Percentiles rank a stretch among this genome's conserved stretches.
These are phyloP conservation scores for Boletus rubropictus DNA, from an alignment of 768 basidiomycete species.

Conservation along the genomic window DNA sequence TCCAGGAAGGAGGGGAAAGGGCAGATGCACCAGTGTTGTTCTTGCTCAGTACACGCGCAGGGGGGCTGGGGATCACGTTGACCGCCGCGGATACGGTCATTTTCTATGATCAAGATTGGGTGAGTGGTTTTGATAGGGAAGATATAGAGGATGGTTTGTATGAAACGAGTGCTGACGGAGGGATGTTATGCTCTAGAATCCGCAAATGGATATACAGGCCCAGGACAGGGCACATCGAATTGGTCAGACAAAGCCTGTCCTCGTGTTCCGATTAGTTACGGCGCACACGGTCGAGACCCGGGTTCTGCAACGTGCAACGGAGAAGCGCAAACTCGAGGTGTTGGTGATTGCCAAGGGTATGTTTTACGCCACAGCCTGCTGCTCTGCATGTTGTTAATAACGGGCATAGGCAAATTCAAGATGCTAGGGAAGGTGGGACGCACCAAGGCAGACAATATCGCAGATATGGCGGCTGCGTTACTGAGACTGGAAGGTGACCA, in stretches of 20 bases:
- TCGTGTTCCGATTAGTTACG: constrained; percentile 83
- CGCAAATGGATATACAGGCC: constrained; percentile 95
- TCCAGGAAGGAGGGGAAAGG: constrained; percentile 66
- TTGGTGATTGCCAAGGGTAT: constrained; percentile 90
- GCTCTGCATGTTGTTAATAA: neutral
- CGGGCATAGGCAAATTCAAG: constrained; percentile 68
- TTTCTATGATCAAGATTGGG: constrained; percentile 24
- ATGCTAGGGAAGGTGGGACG: constrained; percentile 54
- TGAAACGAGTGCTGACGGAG: constrained; percentile 3
- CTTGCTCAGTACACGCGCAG: constrained; percentile 89
- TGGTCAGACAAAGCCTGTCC: constrained; percentile 85
- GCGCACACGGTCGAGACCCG: constrained; percentile 88
- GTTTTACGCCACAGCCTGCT: neutral
- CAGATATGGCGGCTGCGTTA: constrained; percentile 75
- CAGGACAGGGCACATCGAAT: constrained; percentile 95
- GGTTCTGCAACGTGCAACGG: constrained; percentile 82
- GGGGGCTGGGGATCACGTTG: constrained; percentile 93
- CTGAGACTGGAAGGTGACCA: constrained; percentile 82
- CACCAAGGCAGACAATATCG: constrained; percentile 59
- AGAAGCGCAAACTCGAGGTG: constrained; percentile 88
- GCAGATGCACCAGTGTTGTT: constrained; percentile 68
- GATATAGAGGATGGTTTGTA: neutral
- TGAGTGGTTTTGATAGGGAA: neutral
- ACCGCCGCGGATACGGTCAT: constrained; percentile 52
- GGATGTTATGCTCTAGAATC: constrained; percentile 50